Base-by-base conservation (phyloP, 441 rosid species). In the Biscutella auriculata region DNA sequence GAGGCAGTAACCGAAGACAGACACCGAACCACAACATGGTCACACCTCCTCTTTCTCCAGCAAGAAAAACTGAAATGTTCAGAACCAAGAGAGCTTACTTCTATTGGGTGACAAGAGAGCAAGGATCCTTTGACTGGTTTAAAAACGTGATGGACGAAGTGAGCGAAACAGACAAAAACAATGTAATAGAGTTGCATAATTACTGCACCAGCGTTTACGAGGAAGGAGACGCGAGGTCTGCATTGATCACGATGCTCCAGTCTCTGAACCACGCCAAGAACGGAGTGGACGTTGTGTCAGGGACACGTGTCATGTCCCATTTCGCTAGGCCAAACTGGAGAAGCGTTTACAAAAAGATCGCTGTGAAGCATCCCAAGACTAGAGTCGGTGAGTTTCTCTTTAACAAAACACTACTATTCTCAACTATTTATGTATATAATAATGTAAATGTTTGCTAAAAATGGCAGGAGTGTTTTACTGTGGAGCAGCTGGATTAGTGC, bases 41-140 rank as follows among this genome's bases (percentile, higher is more conserved):
- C 65, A 54, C 53, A n/a, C 59, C 70, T 10, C 67, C 60, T 28
- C 36, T 30, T 2, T 65, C 62, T 3, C 67, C 76, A 46, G 14
- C 70, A 5, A 33, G 63, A 34, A 82, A 49, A 55, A 69, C 74
- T 43, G 85, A 84, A 1, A 43, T 19, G 11, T 84, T 82, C 70
- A 80, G 68, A 79, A 84, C 88, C 42, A 76, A 74, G 49, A 78
- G 80, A 64, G 92, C 86, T 21, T 82, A 84, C 67, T 80, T 82
- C 59, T 84, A 84, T 45, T 82, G 88, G 92, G 84, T 82, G 47
- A 82, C 92, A 9, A 63, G 80, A 67, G 92, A 84, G 51, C 92
- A 84, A 57, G 92, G 84, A 1, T 84, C 92, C 1, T 84, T 84
- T 37, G 86, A 84, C 44, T 84, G 88, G 92, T 84, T 84, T 41